Evolutionary conservation across 306 rosid genomes (phyloP), one percentile per base, ranked within the genome.

Genomic region (Malus orientalis): DNA sequence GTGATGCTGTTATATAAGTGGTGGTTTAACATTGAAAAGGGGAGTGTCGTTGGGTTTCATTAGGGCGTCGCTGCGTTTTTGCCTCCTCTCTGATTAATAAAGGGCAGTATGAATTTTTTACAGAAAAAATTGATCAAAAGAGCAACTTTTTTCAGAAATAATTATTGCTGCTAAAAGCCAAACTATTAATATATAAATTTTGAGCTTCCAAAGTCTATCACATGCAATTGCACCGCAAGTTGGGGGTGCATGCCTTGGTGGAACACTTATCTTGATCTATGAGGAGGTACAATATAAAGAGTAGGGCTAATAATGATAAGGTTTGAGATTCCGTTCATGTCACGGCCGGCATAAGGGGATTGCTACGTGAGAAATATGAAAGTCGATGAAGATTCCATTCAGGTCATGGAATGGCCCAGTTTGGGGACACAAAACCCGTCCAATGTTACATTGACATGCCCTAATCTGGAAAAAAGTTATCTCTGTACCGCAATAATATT

Each of bases 381-480:
- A 77, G 81, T 32, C 40, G 55, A 44, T 47, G 79, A 82, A 81
- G 90, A 84, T 86, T 86, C 95, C 85, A 83, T 84, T 90, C 82
- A 68, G 76, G 81, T 86, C 83, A 83, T 76, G 67, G 76, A 71
- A 73, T 77, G 77, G 76, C 74, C 81, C 82, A 74, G 76, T 78
- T 65, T 25, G 67, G 85, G 87, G 94, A 78, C 88, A 89, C 85
- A 73, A 87, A 85, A 75, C 74, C 44, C 42, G 82, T 59, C 78
- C 74, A 49, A 76, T 67, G 77, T 20, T 78, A 33, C 38, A 33
- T 33, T 33, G 38, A 6, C 9, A 74, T 65, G 75, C 73, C 80
- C 80, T 72, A 74, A 71, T 69, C 81, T 30, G 70, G 73, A 78
- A 71, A 47, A 82, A 70, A 77, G 18, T 30, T 32, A 42, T 4